A percentile compares a stretch with the other conserved stretches of the same genome.
These are phyloP conservation scores for Picochlorum costavermella DNA, from an alignment of 139 green algal genomes.

Conservation along the genomic window DNA sequence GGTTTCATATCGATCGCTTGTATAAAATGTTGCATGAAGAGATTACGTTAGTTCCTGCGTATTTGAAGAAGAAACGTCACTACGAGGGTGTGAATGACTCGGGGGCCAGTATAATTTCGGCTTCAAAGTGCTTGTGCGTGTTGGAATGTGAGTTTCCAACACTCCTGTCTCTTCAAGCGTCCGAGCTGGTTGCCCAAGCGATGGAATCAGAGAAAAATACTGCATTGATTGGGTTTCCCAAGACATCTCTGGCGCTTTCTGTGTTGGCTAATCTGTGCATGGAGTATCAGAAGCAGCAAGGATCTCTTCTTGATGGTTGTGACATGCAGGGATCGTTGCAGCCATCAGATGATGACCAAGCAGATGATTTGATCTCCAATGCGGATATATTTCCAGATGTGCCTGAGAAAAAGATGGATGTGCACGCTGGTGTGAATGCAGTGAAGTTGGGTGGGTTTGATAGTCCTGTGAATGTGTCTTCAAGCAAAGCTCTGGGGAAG, in stretches of 20 bases:
- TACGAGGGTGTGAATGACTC: too few relatives aligned
- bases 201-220: not conserved
- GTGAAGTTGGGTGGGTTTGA: too few relatives aligned
- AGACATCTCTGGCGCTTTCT: not conserved
- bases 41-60: not conserved
- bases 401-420: not conserved
- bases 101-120: not conserved
- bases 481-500: not conserved
- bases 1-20: constrained; percentile 13
- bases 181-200: not conserved
- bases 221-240: constrained; percentile 1
- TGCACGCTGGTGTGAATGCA: too few relatives aligned
- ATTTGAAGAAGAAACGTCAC: too few relatives aligned
- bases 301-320: not conserved
- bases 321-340: not conserved
- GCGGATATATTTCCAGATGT: not conserved
- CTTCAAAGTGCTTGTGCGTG: not conserved
- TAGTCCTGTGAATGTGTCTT: too few relatives aligned
- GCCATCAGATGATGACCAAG: not conserved
- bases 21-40: not conserved
- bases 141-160: constrained; percentile 10
- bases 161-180: not conserved
- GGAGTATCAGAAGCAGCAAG: constrained; percentile 8
- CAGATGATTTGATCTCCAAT: not conserved
- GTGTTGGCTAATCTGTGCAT: constrained; percentile 5